Base-by-base conservation (phyloP, 768 basidiomycete genomes). In the Hemileccinum rubropunctum region DNA sequence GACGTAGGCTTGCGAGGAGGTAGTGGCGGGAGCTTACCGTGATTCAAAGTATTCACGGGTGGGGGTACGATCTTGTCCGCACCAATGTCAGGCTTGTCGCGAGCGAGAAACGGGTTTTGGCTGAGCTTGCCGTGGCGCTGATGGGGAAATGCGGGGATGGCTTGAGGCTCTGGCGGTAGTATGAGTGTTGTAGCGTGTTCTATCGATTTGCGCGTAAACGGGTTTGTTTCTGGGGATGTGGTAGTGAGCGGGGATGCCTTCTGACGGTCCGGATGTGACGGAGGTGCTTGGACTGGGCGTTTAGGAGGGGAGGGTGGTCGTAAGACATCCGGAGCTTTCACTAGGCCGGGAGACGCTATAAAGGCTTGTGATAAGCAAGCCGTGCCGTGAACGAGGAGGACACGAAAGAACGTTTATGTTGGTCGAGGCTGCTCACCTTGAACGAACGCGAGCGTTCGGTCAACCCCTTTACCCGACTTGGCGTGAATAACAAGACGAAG, bases 391-490 rank as follows among this genome's bases (percentile, higher is more conserved):
- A n/a, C 15, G 23, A 2, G 40, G 4, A n/a, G 27, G 38, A 30
- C 12, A 26, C 18, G 20, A 50, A 26, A 23, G 23, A 10, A 18
- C 11, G 20, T 35, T 39, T 36, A 48, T 37, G 11, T 30, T 21
- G 38, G 23, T 23, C 17, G 12, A 21, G 27, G 20, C 7, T 7
- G 47, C 79, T 51, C 56, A 88, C 89, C 83, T 73, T 91, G 89
- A 1, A 85, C 76, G 55, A 91, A 91, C 0, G 84, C 87, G 26
- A 91, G 75, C 7, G 73, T 72, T 38, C 81, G 71, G 51, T 91
- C 87, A 2, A 87, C 66, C 8, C 79, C 75, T 50, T 78, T 80
- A 11, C 87, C 86, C n/a, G 59, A 59, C 58, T 80, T 75, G 32
- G 73, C 78, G 47, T 91, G 88, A 7, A 79, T 64, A 1, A 85